Conservation (phyloP, 768 basidiomycete species). For the Russula lepida region DNA sequence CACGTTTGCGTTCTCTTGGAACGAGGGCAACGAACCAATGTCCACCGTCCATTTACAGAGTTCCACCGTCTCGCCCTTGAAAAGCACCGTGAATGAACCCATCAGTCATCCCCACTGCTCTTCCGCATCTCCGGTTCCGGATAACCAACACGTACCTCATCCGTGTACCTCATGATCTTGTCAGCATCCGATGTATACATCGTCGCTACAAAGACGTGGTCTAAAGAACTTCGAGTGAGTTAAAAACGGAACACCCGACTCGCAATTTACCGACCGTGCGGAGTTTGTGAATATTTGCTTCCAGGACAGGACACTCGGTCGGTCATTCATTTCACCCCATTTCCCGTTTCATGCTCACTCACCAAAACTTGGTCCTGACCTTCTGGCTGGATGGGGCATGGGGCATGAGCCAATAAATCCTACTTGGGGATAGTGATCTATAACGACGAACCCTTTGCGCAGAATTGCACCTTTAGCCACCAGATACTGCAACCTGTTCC, state of each 20-base stretch:
- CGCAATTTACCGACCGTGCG: conserved; percentile 34
- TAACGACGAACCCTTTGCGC: conserved; percentile 71
- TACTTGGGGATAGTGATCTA: conserved; percentile 1
- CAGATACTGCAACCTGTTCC: conserved; percentile 72
- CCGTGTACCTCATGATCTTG: conserved; percentile 71
- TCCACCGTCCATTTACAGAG: conserved; percentile 87
- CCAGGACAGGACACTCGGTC: conserved; percentile 11
- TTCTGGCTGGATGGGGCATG: conserved; percentile 49
- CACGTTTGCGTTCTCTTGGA: conserved; percentile 59
- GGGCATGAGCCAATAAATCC: conserved; percentile 22
- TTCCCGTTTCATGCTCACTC: conserved; percentile 23
- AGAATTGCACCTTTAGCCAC: conserved; percentile 82
- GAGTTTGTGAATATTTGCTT: conserved; percentile 65
- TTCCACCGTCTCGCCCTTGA: conserved; percentile 57
- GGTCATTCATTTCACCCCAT: not conserved
- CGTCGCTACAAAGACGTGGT: conserved; percentile 74
- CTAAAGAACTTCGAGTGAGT: conserved; percentile 33
- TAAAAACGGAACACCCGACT: conserved; percentile 11
- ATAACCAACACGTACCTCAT: conserved; percentile 43
- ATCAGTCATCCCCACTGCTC: not conserved
- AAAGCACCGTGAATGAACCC: not conserved
- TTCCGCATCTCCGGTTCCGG: not conserved
- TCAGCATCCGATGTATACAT: conserved; percentile 73
- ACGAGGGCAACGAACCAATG: conserved; percentile 66
- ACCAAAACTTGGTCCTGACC: conserved; percentile 78